Evolutionary conservation across 2,329 filamentous ascomycete genomes (phyloP), one percentile per base, ranked within the genome.

Genomic region (Gremmenia infestans): DNA sequence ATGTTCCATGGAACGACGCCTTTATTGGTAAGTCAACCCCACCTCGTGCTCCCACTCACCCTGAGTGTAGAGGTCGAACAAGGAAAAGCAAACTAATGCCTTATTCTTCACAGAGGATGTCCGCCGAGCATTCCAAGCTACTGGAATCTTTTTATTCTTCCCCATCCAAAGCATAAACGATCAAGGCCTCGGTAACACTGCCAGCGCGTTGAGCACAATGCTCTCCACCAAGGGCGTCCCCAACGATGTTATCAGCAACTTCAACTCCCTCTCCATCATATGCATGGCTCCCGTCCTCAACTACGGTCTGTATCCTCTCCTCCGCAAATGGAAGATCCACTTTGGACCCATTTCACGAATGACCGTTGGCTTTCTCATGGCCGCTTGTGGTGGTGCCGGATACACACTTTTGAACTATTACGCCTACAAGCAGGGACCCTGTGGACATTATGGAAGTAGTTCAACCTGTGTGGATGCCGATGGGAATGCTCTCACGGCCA

Each of bases 1-100:
- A 86, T 83, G 90, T 92, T 82, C 86, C 83, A 0, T 91, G 91
- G 66, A 88, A 92, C 59, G 89, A 93, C 63, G 81, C 81, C 43
- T 93, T 88, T 84, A 88, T 93, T 22, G 42, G 39, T 40, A 40
- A 40, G 39, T 40, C 9, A 40, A 8, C 28, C 8, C 28, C 28
- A 32, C 8, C 28, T 32, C 28, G 28, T 40, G 1, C 17, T 40
- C 39, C 39, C 8, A n/a, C 14, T 19, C 14, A 17, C 14, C 17
- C 15, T 15, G 39, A 40, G 14, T 4, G 15, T n/a, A n/a, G 11
- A 9, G 6, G 5, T 40, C 39, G 9, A n/a, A 3, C 8, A 40
- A n/a, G 39, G 17, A 40, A 32, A 2, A 22, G 15, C 14, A 40
- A n/a, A 19, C 39, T 40, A 40, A 40, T 19, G 17, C 9, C 25